These are phyloP conservation scores for Parachaetomium inaequale DNA, from an alignment of 495 filamentous ascomycete genomes.

Conservation along the genomic window DNA sequence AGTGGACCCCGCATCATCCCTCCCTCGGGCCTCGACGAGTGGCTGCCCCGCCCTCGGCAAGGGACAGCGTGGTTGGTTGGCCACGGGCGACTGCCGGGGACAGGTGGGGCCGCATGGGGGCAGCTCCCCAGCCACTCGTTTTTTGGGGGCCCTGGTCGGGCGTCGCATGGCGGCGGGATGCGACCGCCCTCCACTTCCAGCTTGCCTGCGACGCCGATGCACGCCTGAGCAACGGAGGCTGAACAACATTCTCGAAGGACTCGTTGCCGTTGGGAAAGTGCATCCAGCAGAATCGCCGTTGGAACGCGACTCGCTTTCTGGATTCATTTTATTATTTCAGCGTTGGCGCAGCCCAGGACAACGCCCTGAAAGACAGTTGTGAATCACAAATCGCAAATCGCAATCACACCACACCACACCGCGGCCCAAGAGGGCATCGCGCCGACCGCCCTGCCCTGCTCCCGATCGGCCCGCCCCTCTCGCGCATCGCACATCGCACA, in stretches of 20 bases:
- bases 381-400: conserved; percentile 2
- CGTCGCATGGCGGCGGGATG: not conserved
- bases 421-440: conserved; percentile 6
- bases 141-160: conserved; percentile 26
- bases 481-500: conserved; percentile 4
- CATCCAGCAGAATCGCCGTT: conserved; percentile 3
- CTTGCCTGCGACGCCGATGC: not conserved
- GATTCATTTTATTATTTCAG: not conserved
- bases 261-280: not conserved
- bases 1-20: not conserved
- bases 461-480: conserved; percentile 5
- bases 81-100: not conserved
- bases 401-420: conserved; percentile 7
- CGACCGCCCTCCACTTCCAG: not conserved
- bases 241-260: not conserved
- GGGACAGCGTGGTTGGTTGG: conserved; percentile 17
- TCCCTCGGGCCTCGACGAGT: not conserved
- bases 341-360: not conserved
- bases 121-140: conserved; percentile 45
- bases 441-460: conserved; percentile 2
- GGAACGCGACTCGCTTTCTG: not conserved
- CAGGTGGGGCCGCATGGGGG: not conserved
- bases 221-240: not conserved
- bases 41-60: conserved; percentile 2
- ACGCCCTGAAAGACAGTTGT: not conserved